A percentile compares a stretch with the other conserved stretches of the same genome.
These are phyloP conservation scores for maize (Zea mays) DNA, from an alignment of 176 grass and related monocot genomes.

Conservation along the genomic window DNA sequence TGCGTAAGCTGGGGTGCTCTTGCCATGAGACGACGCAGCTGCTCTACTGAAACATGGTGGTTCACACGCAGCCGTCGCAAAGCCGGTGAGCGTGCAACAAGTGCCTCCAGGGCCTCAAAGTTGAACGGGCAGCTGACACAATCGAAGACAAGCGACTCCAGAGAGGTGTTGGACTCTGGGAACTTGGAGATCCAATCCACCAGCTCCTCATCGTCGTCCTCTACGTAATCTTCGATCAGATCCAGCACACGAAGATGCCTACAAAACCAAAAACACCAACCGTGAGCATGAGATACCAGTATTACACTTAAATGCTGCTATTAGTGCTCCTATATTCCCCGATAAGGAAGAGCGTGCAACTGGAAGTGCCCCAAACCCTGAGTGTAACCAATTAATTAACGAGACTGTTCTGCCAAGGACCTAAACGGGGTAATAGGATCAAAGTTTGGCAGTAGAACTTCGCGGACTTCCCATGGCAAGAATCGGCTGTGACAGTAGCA, in stretches of 20 bases:
- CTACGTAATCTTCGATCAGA: slow-evolving; percentile 77
- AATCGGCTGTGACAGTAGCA: slow-evolving; percentile 38
- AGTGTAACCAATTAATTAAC: slow-evolving; percentile 16
- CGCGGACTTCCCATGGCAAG: not conserved
- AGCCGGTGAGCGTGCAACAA: slow-evolving; percentile 61
- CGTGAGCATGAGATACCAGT: slow-evolving; percentile 11
- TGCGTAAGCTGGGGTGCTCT: slow-evolving; percentile 75
- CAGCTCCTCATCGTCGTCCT: slow-evolving; percentile 65
- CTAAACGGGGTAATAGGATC: not conserved
- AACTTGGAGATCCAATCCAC: slow-evolving; percentile 94
- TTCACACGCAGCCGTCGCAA: slow-evolving; percentile 65
- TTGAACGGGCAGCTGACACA: slow-evolving; percentile 62
- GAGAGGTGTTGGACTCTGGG: slow-evolving; percentile 56
- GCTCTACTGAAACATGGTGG: slow-evolving; percentile 67
- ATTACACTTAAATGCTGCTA: not conserved
- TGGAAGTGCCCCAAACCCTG: not conserved
- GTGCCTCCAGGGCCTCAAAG: slow-evolving; percentile 77
- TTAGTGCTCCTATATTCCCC: not conserved
- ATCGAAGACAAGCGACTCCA: slow-evolving; percentile 78
- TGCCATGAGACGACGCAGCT: slow-evolving; percentile 70
- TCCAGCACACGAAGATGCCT: slow-evolving; percentile 80
- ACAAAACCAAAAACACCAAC: slow-evolving; percentile 30
- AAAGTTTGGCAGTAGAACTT: slow-evolving; percentile 2
- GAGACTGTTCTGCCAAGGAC: slow-evolving; percentile 5
- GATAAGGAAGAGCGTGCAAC: not conserved